These are phyloP conservation scores for Amanita brunnescens DNA, from an alignment of 768 basidiomycete species.

Conservation along the genomic window DNA sequence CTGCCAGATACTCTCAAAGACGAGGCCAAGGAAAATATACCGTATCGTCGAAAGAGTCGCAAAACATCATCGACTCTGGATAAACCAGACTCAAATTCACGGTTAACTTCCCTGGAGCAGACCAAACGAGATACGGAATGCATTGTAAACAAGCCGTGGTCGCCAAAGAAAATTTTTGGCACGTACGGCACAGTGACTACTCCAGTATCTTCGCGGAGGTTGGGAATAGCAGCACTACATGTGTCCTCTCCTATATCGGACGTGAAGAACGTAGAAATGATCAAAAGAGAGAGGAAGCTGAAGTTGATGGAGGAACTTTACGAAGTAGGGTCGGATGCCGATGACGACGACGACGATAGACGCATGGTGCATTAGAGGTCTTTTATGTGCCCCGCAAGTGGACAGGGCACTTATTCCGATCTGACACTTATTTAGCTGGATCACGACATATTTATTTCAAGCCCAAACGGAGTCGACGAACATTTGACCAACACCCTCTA, in stretches of 20 bases:
- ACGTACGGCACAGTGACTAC: slow-evolving; percentile 6
- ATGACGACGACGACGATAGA: slow-evolving; percentile 1
- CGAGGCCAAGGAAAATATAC: slow-evolving; percentile 48
- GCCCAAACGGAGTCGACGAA: background rate
- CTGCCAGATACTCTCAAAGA: slow-evolving; percentile 25
- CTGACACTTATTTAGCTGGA: slow-evolving; percentile 2
- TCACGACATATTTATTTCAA: slow-evolving; percentile 8
- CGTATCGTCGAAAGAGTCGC: slow-evolving; percentile 36
- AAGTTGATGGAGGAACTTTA: slow-evolving; percentile 8
- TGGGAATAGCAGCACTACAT: slow-evolving; percentile 12
- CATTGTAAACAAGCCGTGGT: slow-evolving; percentile 17
- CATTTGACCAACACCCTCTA: slow-evolving; percentile 1
- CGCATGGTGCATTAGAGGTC: background rate
- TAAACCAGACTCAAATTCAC: background rate
- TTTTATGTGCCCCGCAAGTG: background rate
- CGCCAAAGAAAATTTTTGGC: slow-evolving; percentile 14
- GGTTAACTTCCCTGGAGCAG: background rate
- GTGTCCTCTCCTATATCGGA: background rate
- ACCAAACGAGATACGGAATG: slow-evolving; percentile 9
- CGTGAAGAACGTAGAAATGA: background rate
- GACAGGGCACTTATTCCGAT: slow-evolving; percentile 1
- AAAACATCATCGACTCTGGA: slow-evolving; percentile 21
- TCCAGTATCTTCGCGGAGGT: slow-evolving; percentile 19
- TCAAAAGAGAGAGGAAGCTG: slow-evolving; percentile 4
- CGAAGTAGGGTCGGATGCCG: background rate